phyloP scores from a whole-genome alignment of 2,329 filamentous ascomycete genomes.

The Xylariomycetidae sp. region DNA sequence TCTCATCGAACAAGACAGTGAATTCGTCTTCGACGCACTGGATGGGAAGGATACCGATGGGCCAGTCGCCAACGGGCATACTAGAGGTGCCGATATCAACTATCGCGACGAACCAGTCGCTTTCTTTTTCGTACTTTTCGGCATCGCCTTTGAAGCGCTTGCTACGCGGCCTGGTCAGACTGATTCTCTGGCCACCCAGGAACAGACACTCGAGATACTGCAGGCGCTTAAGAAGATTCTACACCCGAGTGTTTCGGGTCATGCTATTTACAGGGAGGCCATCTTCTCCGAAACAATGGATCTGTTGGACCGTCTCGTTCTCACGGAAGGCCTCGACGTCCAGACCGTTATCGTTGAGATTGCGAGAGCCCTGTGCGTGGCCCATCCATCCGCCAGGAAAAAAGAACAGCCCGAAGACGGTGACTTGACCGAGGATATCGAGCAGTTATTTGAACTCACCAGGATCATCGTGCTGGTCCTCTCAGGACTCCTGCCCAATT shows the following conservation, averaged over 20 bases:
- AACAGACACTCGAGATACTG: conserved; percentile 83
- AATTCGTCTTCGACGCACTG: conserved; percentile 93
- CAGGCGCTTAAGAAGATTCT: conserved; percentile 92
- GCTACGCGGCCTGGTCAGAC: conserved; percentile 69
- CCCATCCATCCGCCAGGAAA: conserved; percentile 82
- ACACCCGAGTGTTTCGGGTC: conserved; percentile 88
- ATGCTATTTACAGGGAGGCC: conserved; percentile 92
- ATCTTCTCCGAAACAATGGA: conserved; percentile 98
- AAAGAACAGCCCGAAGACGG: conserved; percentile 62
- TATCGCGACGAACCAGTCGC: conserved; percentile 97
- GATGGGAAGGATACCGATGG: conserved; percentile 70
- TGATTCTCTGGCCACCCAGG: conserved; percentile 65
- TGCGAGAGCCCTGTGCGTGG: conserved; percentile 80
- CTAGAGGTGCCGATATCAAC: conserved; percentile 78
- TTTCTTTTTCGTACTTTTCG: conserved; percentile 98
- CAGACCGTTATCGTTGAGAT: conserved; percentile 94
- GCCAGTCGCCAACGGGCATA: conserved; percentile 42
- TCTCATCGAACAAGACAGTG: conserved; percentile 94
- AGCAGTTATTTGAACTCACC: conserved; percentile 95
- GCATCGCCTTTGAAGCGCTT: conserved; percentile 91
- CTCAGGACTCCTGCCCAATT: conserved; percentile 78
- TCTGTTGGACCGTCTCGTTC: conserved; percentile 81
- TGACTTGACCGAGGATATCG: conserved; percentile 91
- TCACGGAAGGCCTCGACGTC: conserved; percentile 85
- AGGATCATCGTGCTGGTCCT: conserved; percentile 93